phyloP scores from a whole-genome alignment of 805 yeast species.

The Dipodascopsis uninucleata region DNA sequence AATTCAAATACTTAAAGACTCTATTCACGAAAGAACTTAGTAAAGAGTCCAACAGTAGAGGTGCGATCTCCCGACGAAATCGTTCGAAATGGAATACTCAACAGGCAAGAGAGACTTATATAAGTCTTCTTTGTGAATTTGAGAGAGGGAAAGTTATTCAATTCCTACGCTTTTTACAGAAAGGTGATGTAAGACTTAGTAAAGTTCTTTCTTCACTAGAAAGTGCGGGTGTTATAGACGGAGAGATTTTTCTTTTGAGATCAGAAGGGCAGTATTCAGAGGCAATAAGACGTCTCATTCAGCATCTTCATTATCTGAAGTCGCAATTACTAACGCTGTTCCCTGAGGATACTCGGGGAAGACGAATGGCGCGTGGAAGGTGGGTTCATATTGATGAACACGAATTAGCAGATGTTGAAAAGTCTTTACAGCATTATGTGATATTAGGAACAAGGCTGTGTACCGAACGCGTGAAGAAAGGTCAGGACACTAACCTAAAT shows the following conservation, averaged over 20 bases:
- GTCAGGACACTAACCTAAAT: not conserved
- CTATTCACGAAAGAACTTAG: conserved; percentile 17
- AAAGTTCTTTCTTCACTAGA: conserved; percentile 25
- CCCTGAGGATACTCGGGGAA: conserved; percentile 24
- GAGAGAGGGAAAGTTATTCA: conserved; percentile 21
- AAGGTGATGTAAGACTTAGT: conserved; percentile 25
- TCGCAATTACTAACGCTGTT: conserved; percentile 11
- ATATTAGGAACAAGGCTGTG: conserved; percentile 24
- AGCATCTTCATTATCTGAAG: conserved; percentile 17
- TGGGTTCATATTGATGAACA: conserved; percentile 27
- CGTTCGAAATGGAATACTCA: conserved; percentile 27
- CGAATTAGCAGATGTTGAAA: conserved; percentile 19
- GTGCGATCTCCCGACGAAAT: conserved; percentile 3
- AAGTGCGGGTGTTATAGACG: conserved; percentile 25
- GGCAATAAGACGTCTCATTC: conserved; percentile 18
- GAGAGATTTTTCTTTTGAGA: conserved; percentile 25
- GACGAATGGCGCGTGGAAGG: conserved; percentile 9
- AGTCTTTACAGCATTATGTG: conserved; percentile 23
- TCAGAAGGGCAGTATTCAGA: conserved; percentile 26
- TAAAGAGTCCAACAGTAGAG: conserved; percentile 10
- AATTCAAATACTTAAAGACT: conserved; percentile 21
- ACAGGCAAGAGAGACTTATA: conserved; percentile 27
- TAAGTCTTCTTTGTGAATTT: conserved; percentile 24
- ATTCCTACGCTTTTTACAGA: conserved; percentile 22
- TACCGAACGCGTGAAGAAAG: conserved; percentile 19